Conservation (phyloP, 257 asterid genomes). For the Echium plantagineum region DNA sequence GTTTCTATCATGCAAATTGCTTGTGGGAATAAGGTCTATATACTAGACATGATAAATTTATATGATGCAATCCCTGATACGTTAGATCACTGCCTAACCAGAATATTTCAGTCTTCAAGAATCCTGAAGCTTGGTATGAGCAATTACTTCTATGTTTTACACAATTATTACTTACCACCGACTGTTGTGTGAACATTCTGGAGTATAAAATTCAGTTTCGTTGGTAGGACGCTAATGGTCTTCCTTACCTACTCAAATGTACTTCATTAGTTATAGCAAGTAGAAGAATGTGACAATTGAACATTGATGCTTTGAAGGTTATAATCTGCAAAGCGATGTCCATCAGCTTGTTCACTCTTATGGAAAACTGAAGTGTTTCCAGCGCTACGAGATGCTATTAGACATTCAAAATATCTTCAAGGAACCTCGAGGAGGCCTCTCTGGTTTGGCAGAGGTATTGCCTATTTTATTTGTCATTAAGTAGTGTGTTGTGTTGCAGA, state of each 20-base stretch:
- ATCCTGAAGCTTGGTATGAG: slow-evolving; percentile 83
- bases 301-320: slow-evolving; percentile 38
- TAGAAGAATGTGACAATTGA: slow-evolving; percentile 11
- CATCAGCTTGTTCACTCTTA: slow-evolving; percentile 70
- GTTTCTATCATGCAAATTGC: slow-evolving; percentile 98
- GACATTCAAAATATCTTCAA: slow-evolving; percentile 87
- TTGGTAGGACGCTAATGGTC: neutral
- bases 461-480: neutral
- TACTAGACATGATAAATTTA: slow-evolving; percentile 81
- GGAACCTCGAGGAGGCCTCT: slow-evolving; percentile 77
- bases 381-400: slow-evolving; percentile 76
- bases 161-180: neutral
- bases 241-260: neutral
- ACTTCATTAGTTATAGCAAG: slow-evolving; percentile 5
- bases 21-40: slow-evolving; percentile 66
- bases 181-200: neutral
- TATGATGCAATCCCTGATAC: slow-evolving; percentile 45
- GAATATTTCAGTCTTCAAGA: slow-evolving; percentile 63
- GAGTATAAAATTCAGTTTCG: neutral
- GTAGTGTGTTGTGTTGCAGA: slow-evolving; percentile 5
- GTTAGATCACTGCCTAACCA: slow-evolving; percentile 67
- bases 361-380: slow-evolving; percentile 63
- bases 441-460: slow-evolving; percentile 80
- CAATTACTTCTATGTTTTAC: neutral
- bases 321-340: slow-evolving; percentile 82